phyloP scores from a whole-genome alignment of 805 yeast species.

The Nakazawaea ishiwadae region DNA sequence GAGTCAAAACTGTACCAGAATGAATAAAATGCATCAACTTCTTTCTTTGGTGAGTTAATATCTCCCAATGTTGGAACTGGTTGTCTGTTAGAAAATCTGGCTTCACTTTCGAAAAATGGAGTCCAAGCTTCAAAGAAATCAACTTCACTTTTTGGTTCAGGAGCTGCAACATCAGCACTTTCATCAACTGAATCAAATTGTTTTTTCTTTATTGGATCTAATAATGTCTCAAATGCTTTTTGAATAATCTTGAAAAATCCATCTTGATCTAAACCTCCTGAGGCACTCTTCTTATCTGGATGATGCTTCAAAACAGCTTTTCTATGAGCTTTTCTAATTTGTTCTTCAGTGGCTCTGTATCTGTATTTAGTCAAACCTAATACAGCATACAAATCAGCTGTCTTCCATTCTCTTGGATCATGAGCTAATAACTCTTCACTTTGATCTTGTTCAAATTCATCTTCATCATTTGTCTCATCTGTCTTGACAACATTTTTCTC shows the following conservation, averaged over 20 bases:
- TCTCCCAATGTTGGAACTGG: conserved; percentile 85
- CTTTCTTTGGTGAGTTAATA: conserved; percentile 61
- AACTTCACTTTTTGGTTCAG: conserved; percentile 57
- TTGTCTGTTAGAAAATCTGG: conserved; percentile 86
- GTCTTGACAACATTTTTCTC: conserved; percentile 73
- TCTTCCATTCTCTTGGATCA: conserved; percentile 98
- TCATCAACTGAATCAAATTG: conserved; percentile 96
- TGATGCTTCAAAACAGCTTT: conserved; percentile 94
- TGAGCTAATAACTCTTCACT: conserved; percentile 66
- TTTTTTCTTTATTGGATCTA: conserved; percentile 81
- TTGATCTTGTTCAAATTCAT: conserved; percentile 72
- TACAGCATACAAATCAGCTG: conserved; percentile 93
- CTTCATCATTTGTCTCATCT: conserved; percentile 59
- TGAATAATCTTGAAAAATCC: conserved; percentile 97
- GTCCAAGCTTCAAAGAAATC: conserved; percentile 93
- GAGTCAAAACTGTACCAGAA: conserved; percentile 95
- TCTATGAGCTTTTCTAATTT: conserved; percentile 95
- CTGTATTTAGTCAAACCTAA: conserved; percentile 90
- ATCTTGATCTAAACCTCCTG: conserved; percentile 85
- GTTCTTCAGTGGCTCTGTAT: conserved; percentile 87
- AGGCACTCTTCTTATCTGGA: conserved; percentile 95
- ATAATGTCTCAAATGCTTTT: conserved; percentile 88
- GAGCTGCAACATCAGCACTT: conserved; percentile 80
- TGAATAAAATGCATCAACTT: conserved; percentile 82
- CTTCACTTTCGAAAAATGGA: conserved; percentile 86